Evolutionary conservation across 2,329 filamentous ascomycete species (phyloP).

Genomic region (Lasiodiplodia sp.): DNA sequence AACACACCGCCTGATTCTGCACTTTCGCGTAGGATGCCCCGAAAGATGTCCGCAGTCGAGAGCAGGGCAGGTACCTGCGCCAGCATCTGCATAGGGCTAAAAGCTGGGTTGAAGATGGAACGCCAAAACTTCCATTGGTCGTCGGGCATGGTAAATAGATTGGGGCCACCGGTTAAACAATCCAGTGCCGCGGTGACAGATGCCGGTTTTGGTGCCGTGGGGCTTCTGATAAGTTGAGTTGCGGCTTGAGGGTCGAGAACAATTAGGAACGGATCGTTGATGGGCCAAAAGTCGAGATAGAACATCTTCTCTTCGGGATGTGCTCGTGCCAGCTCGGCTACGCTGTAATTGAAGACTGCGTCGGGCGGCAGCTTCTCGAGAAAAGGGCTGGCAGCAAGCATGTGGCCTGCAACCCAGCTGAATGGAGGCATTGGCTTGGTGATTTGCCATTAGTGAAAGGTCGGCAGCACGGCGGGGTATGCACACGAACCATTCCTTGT

Average conservation of each 20-base stretch:
- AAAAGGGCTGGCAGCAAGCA: conserved; percentile 5
- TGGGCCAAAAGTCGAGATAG: conserved; percentile 22
- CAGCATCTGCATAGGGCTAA: conserved; percentile 35
- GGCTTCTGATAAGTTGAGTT: not conserved
- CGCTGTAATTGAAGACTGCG: conserved; percentile 11
- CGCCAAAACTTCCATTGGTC: conserved; percentile 36
- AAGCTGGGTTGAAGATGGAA: conserved; percentile 36
- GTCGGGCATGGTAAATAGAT: conserved; percentile 32
- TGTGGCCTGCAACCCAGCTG: conserved; percentile 9
- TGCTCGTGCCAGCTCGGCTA: not conserved
- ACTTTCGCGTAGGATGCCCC: conserved; percentile 19
- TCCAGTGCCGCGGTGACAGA: conserved; percentile 1
- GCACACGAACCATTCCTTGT: not conserved
- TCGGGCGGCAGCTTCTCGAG: conserved; percentile 7
- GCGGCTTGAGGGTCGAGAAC: conserved; percentile 11
- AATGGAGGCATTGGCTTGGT: conserved; percentile 14
- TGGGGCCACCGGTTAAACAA: not conserved
- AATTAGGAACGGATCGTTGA: conserved; percentile 10
- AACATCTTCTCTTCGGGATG: conserved; percentile 9
- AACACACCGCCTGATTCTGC: conserved; percentile 14
- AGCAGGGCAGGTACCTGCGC: conserved; percentile 34
- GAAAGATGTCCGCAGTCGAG: conserved; percentile 35
- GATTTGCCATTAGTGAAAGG: not conserved
- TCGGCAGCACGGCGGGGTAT: not conserved
- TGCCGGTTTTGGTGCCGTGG: not conserved